Evolutionary conservation across 2,329 filamentous ascomycete species (phyloP).

Genomic region (Scedosporium apiospermum): DNA sequence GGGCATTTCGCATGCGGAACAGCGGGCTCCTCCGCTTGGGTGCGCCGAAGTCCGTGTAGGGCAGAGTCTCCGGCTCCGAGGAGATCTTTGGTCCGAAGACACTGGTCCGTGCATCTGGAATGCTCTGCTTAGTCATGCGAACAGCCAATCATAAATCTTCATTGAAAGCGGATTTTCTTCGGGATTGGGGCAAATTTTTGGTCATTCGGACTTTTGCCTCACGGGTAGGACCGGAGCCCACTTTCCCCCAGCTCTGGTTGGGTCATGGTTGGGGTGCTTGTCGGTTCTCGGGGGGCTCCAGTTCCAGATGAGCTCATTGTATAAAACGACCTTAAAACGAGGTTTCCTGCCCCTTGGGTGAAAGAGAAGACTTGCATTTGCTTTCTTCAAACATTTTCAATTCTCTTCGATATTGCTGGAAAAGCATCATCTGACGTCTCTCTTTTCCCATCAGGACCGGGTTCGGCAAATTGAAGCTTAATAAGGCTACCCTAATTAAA

Average conservation of each 20-base stretch:
- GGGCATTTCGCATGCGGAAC: neutral
- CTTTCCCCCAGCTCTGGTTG: neutral
- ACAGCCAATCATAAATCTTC: neutral
- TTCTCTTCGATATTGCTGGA: neutral
- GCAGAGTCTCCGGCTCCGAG: conserved; percentile 1
- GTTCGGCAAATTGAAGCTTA: neutral
- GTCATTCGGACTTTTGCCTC: neutral
- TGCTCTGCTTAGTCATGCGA: neutral
- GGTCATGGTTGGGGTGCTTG: neutral
- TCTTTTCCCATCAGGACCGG: neutral
- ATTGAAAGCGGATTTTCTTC: neutral
- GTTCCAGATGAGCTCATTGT: neutral
- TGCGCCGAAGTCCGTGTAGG: conserved; percentile 1
- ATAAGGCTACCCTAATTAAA: neutral
- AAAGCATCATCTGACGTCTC: neutral
- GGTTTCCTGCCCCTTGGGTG: neutral
- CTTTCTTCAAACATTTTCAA: neutral
- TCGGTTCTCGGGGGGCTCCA: neutral
- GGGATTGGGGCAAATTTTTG: neutral
- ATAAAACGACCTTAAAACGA: neutral
- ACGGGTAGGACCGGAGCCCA: neutral
- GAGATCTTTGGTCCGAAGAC: neutral
- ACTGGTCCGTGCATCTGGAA: neutral
- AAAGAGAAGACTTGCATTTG: neutral
- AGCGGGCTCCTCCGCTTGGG: neutral